Percentiles rank a stretch among this genome's conserved stretches.
These are phyloP conservation scores for Cyberlindnera xishuangbannaensis DNA, from an alignment of 805 yeast genomes.

Conservation along the genomic window DNA sequence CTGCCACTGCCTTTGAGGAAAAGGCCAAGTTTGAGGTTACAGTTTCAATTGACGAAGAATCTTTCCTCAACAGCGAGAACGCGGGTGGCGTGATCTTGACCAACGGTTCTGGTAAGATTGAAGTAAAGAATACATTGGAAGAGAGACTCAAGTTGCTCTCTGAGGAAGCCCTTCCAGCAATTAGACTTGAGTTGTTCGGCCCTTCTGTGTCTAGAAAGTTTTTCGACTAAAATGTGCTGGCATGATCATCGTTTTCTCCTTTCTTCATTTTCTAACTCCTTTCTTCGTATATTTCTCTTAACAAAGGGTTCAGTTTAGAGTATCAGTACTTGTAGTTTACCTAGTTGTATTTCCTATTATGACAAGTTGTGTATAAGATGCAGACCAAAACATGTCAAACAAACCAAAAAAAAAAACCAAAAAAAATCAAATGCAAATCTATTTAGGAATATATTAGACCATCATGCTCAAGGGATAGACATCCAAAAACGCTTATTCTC, in stretches of 20 bases:
- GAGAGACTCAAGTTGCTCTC: conserved; percentile 84
- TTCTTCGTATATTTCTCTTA: too few relatives aligned
- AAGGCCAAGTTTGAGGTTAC: conserved; percentile 53
- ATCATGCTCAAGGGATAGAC: conserved; percentile 1
- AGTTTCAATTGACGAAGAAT: conserved; percentile 48
- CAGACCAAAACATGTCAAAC: too few relatives aligned
- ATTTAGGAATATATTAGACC: too few relatives aligned
- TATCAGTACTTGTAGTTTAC: too few relatives aligned
- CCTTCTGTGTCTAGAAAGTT: conserved; percentile 82
- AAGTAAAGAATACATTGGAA: conserved; percentile 87
- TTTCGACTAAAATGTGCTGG: conserved; percentile 73
- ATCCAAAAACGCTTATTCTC: conserved; percentile 11
- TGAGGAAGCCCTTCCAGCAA: conserved; percentile 85
- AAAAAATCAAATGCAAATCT: too few relatives aligned
- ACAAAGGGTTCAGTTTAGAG: too few relatives aligned
- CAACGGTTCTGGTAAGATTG: conserved; percentile 75
- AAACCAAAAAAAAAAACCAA: too few relatives aligned
- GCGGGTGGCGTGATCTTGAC: conserved; percentile 84
- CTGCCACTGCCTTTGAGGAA: conserved; percentile 57
- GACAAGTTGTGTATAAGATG: too few relatives aligned
- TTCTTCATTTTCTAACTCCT: too few relatives aligned
- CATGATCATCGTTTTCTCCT: too few relatives aligned
- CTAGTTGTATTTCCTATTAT: too few relatives aligned
- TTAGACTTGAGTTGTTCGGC: conserved; percentile 86
- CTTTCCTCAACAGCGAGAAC: conserved; percentile 52